Conservation (phyloP, 177 flowering plant genomes). For the Tripterygium wilfordii region DNA sequence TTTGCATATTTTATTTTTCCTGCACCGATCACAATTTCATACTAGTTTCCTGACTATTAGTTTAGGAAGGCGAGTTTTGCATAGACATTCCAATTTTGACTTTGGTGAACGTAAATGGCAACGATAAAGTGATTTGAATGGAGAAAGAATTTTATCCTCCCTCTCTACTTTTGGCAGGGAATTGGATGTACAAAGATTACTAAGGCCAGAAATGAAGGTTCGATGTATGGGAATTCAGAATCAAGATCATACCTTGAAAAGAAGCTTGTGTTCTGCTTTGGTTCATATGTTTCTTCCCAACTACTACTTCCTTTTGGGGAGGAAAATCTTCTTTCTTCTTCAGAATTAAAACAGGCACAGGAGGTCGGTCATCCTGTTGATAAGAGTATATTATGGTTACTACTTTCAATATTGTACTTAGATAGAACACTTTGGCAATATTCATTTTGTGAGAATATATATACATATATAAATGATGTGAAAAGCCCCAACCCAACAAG, state of each 20-base stretch:
- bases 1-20: too few relatives aligned
- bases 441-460: too few relatives aligned
- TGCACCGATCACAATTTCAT: too few relatives aligned
- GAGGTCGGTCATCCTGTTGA: constrained; percentile 40
- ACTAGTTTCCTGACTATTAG: too few relatives aligned
- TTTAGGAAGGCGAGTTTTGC: too few relatives aligned
- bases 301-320: constrained; percentile 90
- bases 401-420: too few relatives aligned
- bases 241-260: constrained; percentile 90
- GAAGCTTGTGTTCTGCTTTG: constrained; percentile 94
- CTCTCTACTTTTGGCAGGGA: constrained; percentile 43
- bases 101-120: too few relatives aligned
- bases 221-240: constrained; percentile 64
- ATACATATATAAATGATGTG: too few relatives aligned
- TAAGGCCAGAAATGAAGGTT: constrained; percentile 65
- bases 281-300: constrained; percentile 83
- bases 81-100: too few relatives aligned
- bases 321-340: constrained; percentile 71
- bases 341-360: constrained; percentile 82
- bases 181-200: constrained; percentile 93
- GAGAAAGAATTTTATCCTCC: neutral
- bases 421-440: too few relatives aligned
- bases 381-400: too few relatives aligned
- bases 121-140: neutral
- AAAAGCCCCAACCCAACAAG: too few relatives aligned